These are phyloP conservation scores for Odonthalia washingtoniensis DNA, from an alignment of 31 red algal genomes.

Conservation along the genomic window DNA sequence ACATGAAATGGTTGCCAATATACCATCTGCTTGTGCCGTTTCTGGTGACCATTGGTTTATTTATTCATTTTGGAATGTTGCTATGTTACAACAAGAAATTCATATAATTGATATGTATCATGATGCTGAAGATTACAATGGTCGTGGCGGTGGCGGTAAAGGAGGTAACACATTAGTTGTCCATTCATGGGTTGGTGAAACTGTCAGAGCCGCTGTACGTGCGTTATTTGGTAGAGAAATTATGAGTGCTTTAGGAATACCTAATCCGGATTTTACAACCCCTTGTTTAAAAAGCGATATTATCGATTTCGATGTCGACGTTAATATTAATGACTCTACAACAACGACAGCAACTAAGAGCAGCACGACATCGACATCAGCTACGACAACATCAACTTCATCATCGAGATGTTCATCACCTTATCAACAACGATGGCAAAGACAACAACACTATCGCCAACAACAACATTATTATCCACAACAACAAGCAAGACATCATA, in stretches of 20 bases:
- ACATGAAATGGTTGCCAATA: slow-evolving; percentile 3
- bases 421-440: not conserved
- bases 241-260: not conserved
- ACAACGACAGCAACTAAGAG: not conserved
- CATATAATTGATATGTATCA: slow-evolving; percentile 83
- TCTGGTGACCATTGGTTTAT: slow-evolving; percentile 79
- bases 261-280: not conserved
- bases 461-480: too few relatives aligned
- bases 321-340: not conserved
- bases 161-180: not conserved
- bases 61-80: slow-evolving; percentile 71
- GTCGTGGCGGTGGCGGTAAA: not conserved
- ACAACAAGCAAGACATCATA: too few relatives aligned
- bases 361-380: not conserved
- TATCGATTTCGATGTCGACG: not conserved
- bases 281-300: not conserved
- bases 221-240: not conserved
- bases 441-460: too few relatives aligned
- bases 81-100: slow-evolving; percentile 51
- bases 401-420: not conserved
- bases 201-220: not conserved
- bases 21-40: slow-evolving; percentile 9
- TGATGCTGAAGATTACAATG: not conserved
- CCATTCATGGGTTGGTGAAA: not conserved
- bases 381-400: not conserved